A percentile compares a stretch with the other conserved stretches of the same genome.
Conservation (phyloP, 2,329 filamentous ascomycete species). For the Aspergillus sp. region DNA sequence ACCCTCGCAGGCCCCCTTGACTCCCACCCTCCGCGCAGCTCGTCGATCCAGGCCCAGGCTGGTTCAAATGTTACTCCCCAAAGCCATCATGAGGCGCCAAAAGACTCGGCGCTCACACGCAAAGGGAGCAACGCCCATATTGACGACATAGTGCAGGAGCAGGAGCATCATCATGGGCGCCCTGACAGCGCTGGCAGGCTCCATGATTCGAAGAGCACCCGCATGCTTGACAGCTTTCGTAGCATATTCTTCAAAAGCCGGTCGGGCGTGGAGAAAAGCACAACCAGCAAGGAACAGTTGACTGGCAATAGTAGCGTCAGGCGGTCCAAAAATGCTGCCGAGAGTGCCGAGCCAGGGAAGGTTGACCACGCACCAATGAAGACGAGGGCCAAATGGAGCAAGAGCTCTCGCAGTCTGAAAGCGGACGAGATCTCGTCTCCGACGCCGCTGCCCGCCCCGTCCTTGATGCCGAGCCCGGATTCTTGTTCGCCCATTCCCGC, state of each 20-base stretch:
- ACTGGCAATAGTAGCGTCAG: background rate
- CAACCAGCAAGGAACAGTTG: constrained; percentile 2
- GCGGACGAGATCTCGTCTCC: constrained; percentile 1
- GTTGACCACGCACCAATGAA: too few species aligned
- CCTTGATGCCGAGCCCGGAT: background rate
- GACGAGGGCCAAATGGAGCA: background rate
- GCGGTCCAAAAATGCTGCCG: constrained; percentile 1
- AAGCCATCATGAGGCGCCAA: background rate
- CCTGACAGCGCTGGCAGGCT: constrained; percentile 1
- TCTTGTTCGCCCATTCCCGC: constrained; percentile 1
- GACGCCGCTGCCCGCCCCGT: constrained; percentile 1
- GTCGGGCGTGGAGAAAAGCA: constrained; percentile 4
- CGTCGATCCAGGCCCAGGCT: constrained; percentile 5
- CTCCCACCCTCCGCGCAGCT: constrained; percentile 9
- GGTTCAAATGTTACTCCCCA: background rate
- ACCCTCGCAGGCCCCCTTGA: too few species aligned
- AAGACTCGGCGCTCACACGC: background rate
- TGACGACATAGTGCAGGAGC: constrained; percentile 5
- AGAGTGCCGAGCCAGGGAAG: constrained; percentile 1
- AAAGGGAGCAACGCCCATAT: constrained; percentile 3
- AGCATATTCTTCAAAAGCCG: constrained; percentile 12
- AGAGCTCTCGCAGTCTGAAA: background rate
- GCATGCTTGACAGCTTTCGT: constrained; percentile 11
- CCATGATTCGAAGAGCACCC: constrained; percentile 8
- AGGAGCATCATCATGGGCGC: background rate